Conservation (phyloP, 495 filamentous ascomycete genomes). For the Aspergillus avenaceus region DNA sequence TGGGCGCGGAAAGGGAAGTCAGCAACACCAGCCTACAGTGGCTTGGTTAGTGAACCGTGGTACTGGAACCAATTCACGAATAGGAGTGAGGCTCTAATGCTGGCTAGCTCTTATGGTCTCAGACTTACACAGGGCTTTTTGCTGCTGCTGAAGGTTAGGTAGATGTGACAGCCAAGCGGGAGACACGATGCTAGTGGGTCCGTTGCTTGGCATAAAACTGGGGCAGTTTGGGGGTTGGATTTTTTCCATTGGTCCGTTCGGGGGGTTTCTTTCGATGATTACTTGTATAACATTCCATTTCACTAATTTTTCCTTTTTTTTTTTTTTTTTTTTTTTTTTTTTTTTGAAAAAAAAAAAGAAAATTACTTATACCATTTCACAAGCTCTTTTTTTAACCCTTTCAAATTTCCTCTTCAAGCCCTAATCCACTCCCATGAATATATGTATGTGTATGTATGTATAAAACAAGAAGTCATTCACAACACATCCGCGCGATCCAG, state of each 20-base stretch:
- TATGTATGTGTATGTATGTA: neutral
- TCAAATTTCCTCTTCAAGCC: neutral
- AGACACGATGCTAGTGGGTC: slow-evolving; percentile 21
- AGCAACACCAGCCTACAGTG: slow-evolving; percentile 19
- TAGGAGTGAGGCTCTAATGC: slow-evolving; percentile 14
- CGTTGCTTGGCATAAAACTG: slow-evolving; percentile 2
- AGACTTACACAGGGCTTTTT: slow-evolving; percentile 12
- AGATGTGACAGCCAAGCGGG: slow-evolving; percentile 15
- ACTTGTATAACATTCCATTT: no score
- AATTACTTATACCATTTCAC: neutral
- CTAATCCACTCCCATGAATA: neutral
- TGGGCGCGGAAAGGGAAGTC: slow-evolving; percentile 17
- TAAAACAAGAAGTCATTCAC: slow-evolving; percentile 1
- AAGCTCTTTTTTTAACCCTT: neutral
- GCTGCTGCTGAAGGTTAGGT: slow-evolving; percentile 11
- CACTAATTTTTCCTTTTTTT: neutral
- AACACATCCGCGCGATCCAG: slow-evolving; percentile 8
- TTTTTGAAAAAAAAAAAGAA: no score
- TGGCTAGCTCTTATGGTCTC: slow-evolving; percentile 18
- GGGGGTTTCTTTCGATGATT: no score
- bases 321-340: neutral
- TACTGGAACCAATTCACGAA: slow-evolving; percentile 19
- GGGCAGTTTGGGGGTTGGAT: slow-evolving; percentile 3
- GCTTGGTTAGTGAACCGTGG: slow-evolving; percentile 20
- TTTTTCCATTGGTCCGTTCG: neutral